These are phyloP conservation scores for Colletotrichum tanaceti DNA, from an alignment of 2,329 filamentous ascomycete species.

Conservation along the genomic window DNA sequence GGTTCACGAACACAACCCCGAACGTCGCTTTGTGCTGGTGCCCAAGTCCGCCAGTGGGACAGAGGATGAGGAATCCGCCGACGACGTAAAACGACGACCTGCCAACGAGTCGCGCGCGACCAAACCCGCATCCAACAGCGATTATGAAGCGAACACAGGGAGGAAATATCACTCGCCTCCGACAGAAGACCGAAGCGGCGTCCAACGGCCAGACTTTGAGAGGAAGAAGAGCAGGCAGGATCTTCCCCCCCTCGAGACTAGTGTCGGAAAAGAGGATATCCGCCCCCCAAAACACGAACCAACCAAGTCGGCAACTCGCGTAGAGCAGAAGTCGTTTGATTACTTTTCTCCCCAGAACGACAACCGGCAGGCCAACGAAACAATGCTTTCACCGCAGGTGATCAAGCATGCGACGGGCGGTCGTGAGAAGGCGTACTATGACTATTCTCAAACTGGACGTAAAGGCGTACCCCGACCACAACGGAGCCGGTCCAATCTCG, in stretches of 20 bases:
- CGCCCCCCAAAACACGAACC: constrained; percentile 48
- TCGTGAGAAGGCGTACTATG: constrained; percentile 58
- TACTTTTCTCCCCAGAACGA: constrained; percentile 47
- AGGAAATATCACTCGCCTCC: constrained; percentile 53
- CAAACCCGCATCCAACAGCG: constrained; percentile 32
- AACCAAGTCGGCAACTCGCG: constrained; percentile 50
- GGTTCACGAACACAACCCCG: constrained; percentile 68
- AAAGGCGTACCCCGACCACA: constrained; percentile 47
- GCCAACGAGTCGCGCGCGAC: constrained; percentile 36
- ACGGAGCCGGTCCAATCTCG: constrained; percentile 48
- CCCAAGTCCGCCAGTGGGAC: constrained; percentile 46
- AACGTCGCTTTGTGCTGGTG: constrained; percentile 74
- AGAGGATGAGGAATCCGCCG: constrained; percentile 41
- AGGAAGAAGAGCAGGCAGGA: constrained; percentile 54
- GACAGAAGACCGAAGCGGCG: constrained; percentile 44
- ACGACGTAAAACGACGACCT: constrained; percentile 43
- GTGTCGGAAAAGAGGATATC: constrained; percentile 45
- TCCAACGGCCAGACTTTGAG: constrained; percentile 41
- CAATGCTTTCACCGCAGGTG: constrained; percentile 57
- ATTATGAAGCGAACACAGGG: constrained; percentile 58
- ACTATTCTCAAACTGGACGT: constrained; percentile 42
- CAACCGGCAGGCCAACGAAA: constrained; percentile 46
- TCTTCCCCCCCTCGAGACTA: constrained; percentile 60
- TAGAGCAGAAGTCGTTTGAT: constrained; percentile 48
- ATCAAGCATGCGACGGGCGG: constrained; percentile 55